These are phyloP conservation scores for Vaccinium myrtillus DNA, from an alignment of 148 eudicot genomes.

Conservation along the genomic window DNA sequence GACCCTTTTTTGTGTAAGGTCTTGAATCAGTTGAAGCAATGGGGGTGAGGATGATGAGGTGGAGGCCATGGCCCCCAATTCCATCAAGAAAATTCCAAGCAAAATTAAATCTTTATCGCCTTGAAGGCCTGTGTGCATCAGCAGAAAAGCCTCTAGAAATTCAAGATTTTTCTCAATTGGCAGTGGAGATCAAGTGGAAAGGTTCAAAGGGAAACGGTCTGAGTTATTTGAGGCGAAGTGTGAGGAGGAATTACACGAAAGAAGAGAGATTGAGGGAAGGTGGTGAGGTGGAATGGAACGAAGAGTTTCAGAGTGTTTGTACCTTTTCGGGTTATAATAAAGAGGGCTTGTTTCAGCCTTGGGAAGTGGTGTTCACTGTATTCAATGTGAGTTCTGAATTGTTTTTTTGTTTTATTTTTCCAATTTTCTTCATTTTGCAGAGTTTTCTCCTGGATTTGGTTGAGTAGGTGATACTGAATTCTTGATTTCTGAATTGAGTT, in stretches of 20 bases:
- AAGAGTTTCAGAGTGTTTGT: slow-evolving; percentile 51
- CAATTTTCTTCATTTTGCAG: neutral
- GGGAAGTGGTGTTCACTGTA: slow-evolving; percentile 54
- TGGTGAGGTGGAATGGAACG: slow-evolving; percentile 61
- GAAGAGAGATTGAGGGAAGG: slow-evolving; percentile 35
- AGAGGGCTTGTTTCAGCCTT: slow-evolving; percentile 52
- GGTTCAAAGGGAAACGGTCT: slow-evolving; percentile 58
- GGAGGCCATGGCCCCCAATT: slow-evolving; percentile 63
- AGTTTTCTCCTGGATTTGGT: neutral
- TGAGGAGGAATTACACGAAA: slow-evolving; percentile 48
- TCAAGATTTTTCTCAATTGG: slow-evolving; percentile 28
- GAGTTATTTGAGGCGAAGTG: slow-evolving; percentile 41
- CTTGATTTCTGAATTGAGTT: neutral
- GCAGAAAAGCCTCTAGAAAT: neutral
- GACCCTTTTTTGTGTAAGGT: neutral
- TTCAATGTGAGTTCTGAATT: slow-evolving; percentile 51
- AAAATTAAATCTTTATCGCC: slow-evolving; percentile 33
- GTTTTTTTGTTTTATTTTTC: neutral
- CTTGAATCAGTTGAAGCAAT: slow-evolving; percentile 16
- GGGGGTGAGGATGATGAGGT: slow-evolving; percentile 74
- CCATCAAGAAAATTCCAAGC: slow-evolving; percentile 50
- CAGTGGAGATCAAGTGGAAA: slow-evolving; percentile 74
- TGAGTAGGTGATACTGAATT: neutral
- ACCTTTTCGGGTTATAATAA: slow-evolving; percentile 40
- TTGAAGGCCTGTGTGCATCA: slow-evolving; percentile 35